Evolutionary conservation across 202 grass and related monocot genomes (phyloP).

Genomic region (Zizania palustris): DNA sequence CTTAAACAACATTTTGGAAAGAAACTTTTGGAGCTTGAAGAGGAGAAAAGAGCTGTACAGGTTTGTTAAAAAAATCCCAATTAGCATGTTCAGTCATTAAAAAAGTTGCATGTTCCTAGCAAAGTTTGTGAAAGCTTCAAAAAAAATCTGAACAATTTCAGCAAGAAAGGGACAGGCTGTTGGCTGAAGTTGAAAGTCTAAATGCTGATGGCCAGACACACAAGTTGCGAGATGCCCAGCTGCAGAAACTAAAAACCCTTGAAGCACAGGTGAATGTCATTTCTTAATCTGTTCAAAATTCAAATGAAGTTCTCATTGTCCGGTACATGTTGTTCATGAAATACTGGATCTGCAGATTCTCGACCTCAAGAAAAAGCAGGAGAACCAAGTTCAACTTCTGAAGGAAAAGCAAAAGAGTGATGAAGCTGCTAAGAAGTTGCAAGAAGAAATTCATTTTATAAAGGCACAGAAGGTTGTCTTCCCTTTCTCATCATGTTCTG

Average conservation of each 20-base stretch:
- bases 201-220: conserved; percentile 83
- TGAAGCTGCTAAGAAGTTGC: conserved; percentile 95
- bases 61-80: conserved; percentile 49
- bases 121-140: conserved; percentile 26
- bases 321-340: conserved; percentile 31
- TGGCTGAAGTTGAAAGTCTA: conserved; percentile 99
- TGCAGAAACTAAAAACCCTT: conserved; percentile 96
- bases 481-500: conserved; percentile 4
- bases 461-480: conserved; percentile 84
- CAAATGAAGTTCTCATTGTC: conserved; percentile 12
- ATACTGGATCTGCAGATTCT: conserved; percentile 64
- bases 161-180: conserved; percentile 96
- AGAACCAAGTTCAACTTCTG: conserved; percentile 95
- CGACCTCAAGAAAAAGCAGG: conserved; percentile 99
- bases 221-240: conserved; percentile 84
- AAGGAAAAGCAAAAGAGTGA: conserved; percentile 99
- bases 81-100: conserved; percentile 17
- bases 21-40: conserved; percentile 98
- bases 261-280: conserved; percentile 78
- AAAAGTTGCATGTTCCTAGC: neutral
- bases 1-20: conserved; percentile 98
- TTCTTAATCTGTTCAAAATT: conserved; percentile 30
- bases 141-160: conserved; percentile 54
- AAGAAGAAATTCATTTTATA: conserved; percentile 99
- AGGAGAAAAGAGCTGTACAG: conserved; percentile 93